phyloP scores from a whole-genome alignment of 768 basidiomycete genomes.

The Mycena amicta region DNA sequence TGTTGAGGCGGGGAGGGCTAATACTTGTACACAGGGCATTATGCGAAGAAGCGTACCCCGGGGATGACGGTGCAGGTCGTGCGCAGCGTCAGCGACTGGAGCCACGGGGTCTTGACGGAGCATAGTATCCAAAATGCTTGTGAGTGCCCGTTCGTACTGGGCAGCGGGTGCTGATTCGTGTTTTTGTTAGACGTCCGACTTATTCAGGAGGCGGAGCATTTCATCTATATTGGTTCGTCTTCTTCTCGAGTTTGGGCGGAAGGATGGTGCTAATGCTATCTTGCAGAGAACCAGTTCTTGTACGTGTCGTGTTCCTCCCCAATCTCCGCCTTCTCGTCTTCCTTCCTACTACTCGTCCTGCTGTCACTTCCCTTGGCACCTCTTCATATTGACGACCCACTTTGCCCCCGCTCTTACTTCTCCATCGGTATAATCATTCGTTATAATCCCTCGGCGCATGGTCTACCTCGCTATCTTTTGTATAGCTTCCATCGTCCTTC shows the following conservation, averaged over 20 bases:
- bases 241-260: too few relatives aligned
- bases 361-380: neutral
- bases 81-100: conserved; percentile 91
- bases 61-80: conserved; percentile 78
- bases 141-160: conserved; percentile 39
- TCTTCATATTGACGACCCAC: too few relatives aligned
- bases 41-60: conserved; percentile 39
- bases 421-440: too few relatives aligned
- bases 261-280: too few relatives aligned
- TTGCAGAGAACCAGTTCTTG: conserved; percentile 87
- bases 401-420: too few relatives aligned
- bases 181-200: conserved; percentile 64
- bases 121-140: conserved; percentile 93
- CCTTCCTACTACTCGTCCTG: too few relatives aligned
- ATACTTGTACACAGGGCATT: neutral
- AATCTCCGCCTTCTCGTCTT: too few relatives aligned
- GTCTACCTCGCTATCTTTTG: neutral
- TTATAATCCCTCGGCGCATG: neutral
- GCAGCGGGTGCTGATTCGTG: neutral
- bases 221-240: conserved; percentile 86
- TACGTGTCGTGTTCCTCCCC: too few relatives aligned
- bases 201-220: conserved; percentile 84
- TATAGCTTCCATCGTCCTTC: too few relatives aligned
- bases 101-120: conserved; percentile 88
- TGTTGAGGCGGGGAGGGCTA: too few relatives aligned